Evolutionary conservation across 768 basidiomycete genomes (phyloP).

Genomic region (Naematelia aurantialba): DNA sequence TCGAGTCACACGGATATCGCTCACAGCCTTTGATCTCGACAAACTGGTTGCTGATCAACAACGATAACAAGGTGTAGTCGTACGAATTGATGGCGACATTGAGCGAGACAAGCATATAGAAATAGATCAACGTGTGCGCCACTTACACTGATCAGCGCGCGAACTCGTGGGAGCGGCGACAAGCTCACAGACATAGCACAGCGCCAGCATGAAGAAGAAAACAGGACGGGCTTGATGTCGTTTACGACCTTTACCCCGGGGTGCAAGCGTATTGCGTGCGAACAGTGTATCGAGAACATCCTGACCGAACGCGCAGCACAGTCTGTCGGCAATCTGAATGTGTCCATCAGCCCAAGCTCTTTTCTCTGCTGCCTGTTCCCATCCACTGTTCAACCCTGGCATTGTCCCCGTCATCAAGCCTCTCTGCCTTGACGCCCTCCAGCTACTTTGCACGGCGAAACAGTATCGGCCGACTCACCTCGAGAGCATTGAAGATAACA

Average conservation of each 20-base stretch:
- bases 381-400: too few species aligned
- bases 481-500: constrained; percentile 96
- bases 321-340: constrained; percentile 79
- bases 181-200: constrained; percentile 73
- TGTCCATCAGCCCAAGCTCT: background rate
- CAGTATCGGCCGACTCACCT: constrained; percentile 59
- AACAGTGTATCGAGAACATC: constrained; percentile 95
- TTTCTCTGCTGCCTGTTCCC: too few species aligned
- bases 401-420: too few species aligned
- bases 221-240: constrained; percentile 65
- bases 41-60: constrained; percentile 95
- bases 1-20: constrained; percentile 5
- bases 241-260: constrained; percentile 55
- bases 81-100: constrained; percentile 99
- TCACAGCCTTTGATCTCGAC: constrained; percentile 95
- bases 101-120: constrained; percentile 88
- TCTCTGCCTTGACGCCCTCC: too few species aligned
- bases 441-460: background rate
- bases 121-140: constrained; percentile 85
- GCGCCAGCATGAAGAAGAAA: constrained; percentile 75
- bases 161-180: too few species aligned
- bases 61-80: constrained; percentile 87
- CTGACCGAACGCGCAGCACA: constrained; percentile 95
- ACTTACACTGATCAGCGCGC: constrained; percentile 59
- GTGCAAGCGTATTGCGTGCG: constrained; percentile 79